phyloP scores from a whole-genome alignment of 2,329 filamentous ascomycete genomes.

The Fusarium austroafricanum region DNA sequence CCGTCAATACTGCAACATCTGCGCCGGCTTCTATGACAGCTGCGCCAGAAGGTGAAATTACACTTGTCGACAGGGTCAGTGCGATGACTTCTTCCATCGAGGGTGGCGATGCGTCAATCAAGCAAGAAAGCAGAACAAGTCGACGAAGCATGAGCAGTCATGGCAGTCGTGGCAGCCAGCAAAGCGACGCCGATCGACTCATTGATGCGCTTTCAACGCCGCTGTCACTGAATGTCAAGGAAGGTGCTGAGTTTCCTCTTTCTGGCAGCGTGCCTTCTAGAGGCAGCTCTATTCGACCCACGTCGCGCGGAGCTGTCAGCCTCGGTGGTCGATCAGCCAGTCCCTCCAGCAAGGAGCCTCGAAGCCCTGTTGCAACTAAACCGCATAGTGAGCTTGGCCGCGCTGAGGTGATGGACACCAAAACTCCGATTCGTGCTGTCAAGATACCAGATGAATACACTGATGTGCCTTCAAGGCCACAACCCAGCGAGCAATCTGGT shows the following conservation, averaged over 20 bases:
- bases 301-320: conserved; percentile 9
- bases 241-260: conserved; percentile 49
- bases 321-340: conserved; percentile 28
- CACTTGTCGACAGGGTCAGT: conserved; percentile 66
- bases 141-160: conserved; percentile 55
- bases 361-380: conserved; percentile 30
- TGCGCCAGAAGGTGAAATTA: conserved; percentile 64
- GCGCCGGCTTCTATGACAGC: conserved; percentile 44
- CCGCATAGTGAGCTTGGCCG: conserved; percentile 49
- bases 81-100: conserved; percentile 24
- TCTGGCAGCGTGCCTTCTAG: conserved; percentile 22
- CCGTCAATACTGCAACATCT: conserved; percentile 37
- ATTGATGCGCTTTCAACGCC: conserved; percentile 78
- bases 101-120: conserved; percentile 14
- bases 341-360: conserved; percentile 5
- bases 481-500: conserved; percentile 49
- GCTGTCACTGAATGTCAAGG: conserved; percentile 55
- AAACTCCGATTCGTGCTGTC: conserved; percentile 59
- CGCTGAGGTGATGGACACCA: conserved; percentile 57
- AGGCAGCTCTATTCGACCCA: conserved; percentile 19
- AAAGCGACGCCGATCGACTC: conserved; percentile 74
- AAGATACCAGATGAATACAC: conserved; percentile 62
- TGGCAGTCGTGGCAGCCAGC: conserved; percentile 60
- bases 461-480: conserved; percentile 48
- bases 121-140: conserved; percentile 38